Evolutionary conservation across 192 early-diverging fungal genomes (phyloP).

Genomic region (Backusella morwellensis): DNA sequence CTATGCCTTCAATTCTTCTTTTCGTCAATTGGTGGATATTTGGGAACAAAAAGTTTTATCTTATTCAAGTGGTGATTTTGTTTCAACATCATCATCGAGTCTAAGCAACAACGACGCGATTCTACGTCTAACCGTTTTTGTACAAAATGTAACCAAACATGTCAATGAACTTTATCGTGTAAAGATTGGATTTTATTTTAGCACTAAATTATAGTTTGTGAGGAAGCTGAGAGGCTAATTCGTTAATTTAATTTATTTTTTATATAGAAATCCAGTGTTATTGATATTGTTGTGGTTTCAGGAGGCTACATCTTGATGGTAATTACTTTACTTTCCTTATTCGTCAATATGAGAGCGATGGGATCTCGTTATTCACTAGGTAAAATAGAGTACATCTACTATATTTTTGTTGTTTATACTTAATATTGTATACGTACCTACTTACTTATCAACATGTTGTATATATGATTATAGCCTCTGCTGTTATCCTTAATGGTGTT

Average conservation of each 20-base stretch:
- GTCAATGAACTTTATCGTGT: constrained; percentile 61
- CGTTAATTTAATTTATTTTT: neutral
- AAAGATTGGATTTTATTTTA: neutral
- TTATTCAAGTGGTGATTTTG: constrained; percentile 34
- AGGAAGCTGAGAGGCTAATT: neutral
- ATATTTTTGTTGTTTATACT: no score
- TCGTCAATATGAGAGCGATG: constrained; percentile 79
- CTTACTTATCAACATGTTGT: constrained; percentile 17
- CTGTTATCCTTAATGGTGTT: constrained; percentile 66
- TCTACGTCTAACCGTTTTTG: constrained; percentile 47
- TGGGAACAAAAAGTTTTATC: constrained; percentile 56
- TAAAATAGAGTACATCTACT: neutral
- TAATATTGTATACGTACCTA: neutral
- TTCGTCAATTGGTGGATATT: constrained; percentile 31
- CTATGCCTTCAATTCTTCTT: constrained; percentile 49
- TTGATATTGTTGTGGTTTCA: constrained; percentile 75
- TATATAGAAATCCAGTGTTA: constrained; percentile 55
- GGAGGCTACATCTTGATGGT: constrained; percentile 78
- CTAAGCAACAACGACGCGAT: constrained; percentile 43
- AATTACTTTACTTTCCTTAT: constrained; percentile 73
- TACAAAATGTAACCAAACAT: constrained; percentile 51
- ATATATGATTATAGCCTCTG: constrained; percentile 20
- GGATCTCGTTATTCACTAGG: constrained; percentile 76
- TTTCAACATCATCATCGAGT: constrained; percentile 27
- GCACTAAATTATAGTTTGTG: neutral